Percentiles rank a stretch among this genome's conserved stretches.
These are phyloP conservation scores for Periconia sp. DNA, from an alignment of 2,329 filamentous ascomycete species.

Conservation along the genomic window DNA sequence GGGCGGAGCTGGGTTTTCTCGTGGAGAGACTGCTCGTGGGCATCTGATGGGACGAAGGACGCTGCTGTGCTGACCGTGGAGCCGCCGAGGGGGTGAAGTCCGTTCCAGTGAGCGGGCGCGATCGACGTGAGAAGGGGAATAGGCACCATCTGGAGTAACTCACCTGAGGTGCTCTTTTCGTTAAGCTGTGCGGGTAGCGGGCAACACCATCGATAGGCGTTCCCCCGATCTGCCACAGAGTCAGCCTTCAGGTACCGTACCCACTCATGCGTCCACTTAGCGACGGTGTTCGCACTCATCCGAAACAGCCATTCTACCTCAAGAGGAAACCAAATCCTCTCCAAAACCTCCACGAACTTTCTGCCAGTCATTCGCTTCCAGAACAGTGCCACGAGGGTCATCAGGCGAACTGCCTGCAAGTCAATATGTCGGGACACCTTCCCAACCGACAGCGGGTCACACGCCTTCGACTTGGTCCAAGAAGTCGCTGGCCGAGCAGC, in stretches of 20 bases:
- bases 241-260: constrained; percentile 4
- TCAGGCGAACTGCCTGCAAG: not conserved
- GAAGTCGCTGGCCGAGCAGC: not conserved
- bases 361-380: constrained; percentile 6
- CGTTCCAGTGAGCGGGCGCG: too few species aligned
- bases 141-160: too few species aligned
- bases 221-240: not conserved
- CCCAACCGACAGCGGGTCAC: constrained; percentile 5
- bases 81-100: not conserved
- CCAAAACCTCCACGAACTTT: not conserved
- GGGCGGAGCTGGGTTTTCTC: not conserved
- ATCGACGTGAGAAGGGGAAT: too few species aligned
- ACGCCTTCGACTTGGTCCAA: constrained; percentile 1
- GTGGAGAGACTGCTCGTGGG: not conserved
- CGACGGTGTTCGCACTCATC: not conserved
- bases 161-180: too few species aligned
- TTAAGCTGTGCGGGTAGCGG: too few species aligned
- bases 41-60: too few species aligned
- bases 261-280: not conserved
- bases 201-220: not conserved
- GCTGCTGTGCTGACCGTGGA: too few species aligned
- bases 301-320: constrained; percentile 3
- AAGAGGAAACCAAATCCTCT: constrained; percentile 8
- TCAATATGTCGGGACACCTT: not conserved
- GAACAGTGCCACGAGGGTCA: constrained; percentile 4